Percentiles rank a stretch among this genome's conserved stretches.
Conservation (phyloP, 257 asterid genomes). For the Salvia hispanica region DNA sequence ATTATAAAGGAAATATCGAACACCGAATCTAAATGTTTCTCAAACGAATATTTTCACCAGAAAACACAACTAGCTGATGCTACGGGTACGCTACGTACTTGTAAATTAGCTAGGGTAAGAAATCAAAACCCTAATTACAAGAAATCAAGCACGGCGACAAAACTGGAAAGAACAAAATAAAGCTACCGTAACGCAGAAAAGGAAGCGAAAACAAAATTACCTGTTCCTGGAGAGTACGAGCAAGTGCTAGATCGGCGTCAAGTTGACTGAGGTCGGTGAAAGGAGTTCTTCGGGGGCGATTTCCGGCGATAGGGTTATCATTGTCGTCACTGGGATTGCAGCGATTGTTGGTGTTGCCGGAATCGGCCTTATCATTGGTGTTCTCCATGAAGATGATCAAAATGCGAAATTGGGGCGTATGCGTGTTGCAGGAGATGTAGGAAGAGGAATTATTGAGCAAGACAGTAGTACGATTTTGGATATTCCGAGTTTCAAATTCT, state of each 20-base stretch:
- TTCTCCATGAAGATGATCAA: conserved; percentile 34
- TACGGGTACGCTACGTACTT: not conserved
- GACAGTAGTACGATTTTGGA: conserved; percentile 6
- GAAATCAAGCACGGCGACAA: not conserved
- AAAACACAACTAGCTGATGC: not conserved
- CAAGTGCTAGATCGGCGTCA: conserved; percentile 91
- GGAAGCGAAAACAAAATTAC: conserved; percentile 19
- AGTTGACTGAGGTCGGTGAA: conserved; percentile 87
- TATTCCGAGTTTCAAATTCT: conserved; percentile 17
- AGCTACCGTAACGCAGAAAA: not conserved
- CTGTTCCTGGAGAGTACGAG: conserved; percentile 92
- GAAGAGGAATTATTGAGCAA: conserved; percentile 20
- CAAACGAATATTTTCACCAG: not conserved
- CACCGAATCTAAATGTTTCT: not conserved
- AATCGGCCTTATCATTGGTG: too few species aligned
- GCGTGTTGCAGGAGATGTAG: conserved; percentile 23
- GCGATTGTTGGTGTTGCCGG: conserved; percentile 12
- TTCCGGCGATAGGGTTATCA: conserved; percentile 22
- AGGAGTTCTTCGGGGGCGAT: conserved; percentile 54
- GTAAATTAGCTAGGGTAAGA: not conserved
- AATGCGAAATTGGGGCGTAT: conserved; percentile 6
- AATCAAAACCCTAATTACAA: conserved; percentile 24
- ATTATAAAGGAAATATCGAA: not conserved
- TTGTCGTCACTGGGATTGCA: too few species aligned
- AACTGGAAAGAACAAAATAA: not conserved